phyloP scores from a whole-genome alignment of 139 green algal genomes.

The Chlamydomonas applanata region DNA sequence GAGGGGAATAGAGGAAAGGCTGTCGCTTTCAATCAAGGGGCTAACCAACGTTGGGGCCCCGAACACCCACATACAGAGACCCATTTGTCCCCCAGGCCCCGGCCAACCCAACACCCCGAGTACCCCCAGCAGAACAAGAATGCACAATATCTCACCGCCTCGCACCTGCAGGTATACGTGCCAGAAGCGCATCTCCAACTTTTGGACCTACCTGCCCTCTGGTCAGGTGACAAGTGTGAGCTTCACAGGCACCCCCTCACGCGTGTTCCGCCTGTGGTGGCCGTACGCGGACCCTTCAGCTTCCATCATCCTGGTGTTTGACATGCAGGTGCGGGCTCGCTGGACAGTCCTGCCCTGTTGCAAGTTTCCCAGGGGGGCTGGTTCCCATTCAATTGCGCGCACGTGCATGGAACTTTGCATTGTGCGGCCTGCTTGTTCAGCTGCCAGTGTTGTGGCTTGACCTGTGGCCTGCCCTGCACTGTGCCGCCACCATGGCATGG shows the following conservation, averaged over 20 bases:
- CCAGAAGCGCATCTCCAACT: slow-evolving; percentile 42
- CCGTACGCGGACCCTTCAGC: slow-evolving; percentile 36
- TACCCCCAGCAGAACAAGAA: no score
- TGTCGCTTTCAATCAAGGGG: no score
- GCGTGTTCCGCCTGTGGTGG: slow-evolving; percentile 28
- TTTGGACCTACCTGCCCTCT: slow-evolving; percentile 46
- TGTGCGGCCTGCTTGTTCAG: background rate
- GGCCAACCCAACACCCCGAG: no score
- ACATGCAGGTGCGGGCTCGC: no score
- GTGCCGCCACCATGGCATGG: background rate
- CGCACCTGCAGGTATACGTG: slow-evolving; percentile 37
- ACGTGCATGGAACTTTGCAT: background rate
- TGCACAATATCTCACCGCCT: no score
- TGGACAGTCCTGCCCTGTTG: no score
- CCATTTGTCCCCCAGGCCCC: no score
- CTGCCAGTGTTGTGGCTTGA: background rate
- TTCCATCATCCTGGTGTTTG: slow-evolving; percentile 37
- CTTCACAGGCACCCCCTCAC: slow-evolving; percentile 44
- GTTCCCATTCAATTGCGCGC: background rate
- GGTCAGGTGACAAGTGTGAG: slow-evolving; percentile 26
- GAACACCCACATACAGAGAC: no score
- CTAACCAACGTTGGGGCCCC: no score
- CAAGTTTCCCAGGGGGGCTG: no score
- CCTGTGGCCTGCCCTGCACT: background rate
- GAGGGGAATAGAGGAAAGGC: no score